Conservation (phyloP, 2,329 filamentous ascomycete species). For the Fusarium lyarnte region DNA sequence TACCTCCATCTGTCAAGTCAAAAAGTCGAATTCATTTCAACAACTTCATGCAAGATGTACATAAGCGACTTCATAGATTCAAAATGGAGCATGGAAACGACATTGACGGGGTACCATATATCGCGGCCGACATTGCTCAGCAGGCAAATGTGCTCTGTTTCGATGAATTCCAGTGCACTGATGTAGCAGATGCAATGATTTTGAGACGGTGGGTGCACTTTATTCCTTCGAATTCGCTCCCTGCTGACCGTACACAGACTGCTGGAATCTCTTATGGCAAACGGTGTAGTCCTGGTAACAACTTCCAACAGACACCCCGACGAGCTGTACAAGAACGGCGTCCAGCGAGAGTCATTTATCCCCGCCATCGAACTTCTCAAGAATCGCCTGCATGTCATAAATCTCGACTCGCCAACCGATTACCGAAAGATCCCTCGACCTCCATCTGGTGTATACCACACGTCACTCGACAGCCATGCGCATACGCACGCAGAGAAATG, state of each 20-base stretch:
- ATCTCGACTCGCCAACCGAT: slow-evolving; percentile 93
- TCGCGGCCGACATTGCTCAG: slow-evolving; percentile 93
- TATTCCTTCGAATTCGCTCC: neutral
- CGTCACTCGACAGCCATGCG: slow-evolving; percentile 82
- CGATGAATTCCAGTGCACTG: slow-evolving; percentile 98
- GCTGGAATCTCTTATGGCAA: slow-evolving; percentile 90
- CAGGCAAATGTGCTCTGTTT: slow-evolving; percentile 90
- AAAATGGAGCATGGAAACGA: slow-evolving; percentile 91
- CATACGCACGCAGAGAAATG: slow-evolving; percentile 87
- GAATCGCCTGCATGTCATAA: slow-evolving; percentile 84
- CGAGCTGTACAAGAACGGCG: slow-evolving; percentile 97
- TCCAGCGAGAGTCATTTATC: slow-evolving; percentile 94
- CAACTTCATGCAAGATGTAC: slow-evolving; percentile 99
- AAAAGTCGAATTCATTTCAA: slow-evolving; percentile 98
- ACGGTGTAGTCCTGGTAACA: slow-evolving; percentile 95
- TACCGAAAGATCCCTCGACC: slow-evolving; percentile 97
- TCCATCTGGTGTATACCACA: slow-evolving; percentile 92
- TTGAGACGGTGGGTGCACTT: slow-evolving; percentile 68
- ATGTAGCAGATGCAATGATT: slow-evolving; percentile 99
- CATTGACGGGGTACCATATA: slow-evolving; percentile 88
- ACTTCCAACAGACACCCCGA: slow-evolving; percentile 97
- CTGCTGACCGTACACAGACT: slow-evolving; percentile 59
- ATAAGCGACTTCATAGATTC: slow-evolving; percentile 87
- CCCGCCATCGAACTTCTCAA: slow-evolving; percentile 95
- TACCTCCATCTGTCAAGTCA: slow-evolving; percentile 79